A percentile compares a stretch with the other conserved stretches of the same genome.
Evolutionary conservation across 768 basidiomycete species (phyloP).

Genomic region (Royoungia palumana): DNA sequence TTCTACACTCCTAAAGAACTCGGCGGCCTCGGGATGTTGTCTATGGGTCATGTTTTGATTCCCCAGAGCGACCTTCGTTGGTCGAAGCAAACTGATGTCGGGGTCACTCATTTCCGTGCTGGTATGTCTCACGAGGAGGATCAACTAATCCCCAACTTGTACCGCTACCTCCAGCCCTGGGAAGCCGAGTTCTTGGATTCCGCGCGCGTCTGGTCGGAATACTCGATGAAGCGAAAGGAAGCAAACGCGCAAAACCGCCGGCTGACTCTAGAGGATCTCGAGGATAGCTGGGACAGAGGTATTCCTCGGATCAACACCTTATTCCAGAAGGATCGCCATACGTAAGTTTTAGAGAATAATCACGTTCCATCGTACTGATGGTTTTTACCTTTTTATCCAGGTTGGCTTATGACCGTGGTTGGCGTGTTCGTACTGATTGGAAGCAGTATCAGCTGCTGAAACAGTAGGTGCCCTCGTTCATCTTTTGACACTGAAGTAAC

Average conservation of each 20-base stretch:
- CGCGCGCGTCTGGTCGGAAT: constrained; percentile 98
- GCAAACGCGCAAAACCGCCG: constrained; percentile 99
- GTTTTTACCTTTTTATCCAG: constrained; percentile 35
- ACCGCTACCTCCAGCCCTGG: constrained; percentile 96
- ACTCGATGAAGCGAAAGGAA: constrained; percentile 99
- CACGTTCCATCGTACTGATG: not conserved
- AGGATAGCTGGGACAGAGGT: constrained; percentile 98
- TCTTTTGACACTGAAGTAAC: constrained; percentile 8
- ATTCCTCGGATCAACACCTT: constrained; percentile 98
- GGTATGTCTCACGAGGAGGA: constrained; percentile 97
- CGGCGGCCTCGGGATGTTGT: constrained; percentile 97
- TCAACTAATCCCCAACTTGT: constrained; percentile 94
- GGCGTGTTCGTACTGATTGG: constrained; percentile 98
- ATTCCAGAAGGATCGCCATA: constrained; percentile 98
- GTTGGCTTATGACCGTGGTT: constrained; percentile 96
- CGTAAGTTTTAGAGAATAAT: constrained; percentile 41
- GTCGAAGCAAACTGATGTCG: constrained; percentile 98
- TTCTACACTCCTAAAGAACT: constrained; percentile 98
- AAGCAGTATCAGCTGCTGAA: constrained; percentile 94
- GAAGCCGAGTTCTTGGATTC: constrained; percentile 97
- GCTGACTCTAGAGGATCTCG: constrained; percentile 94
- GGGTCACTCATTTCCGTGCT: constrained; percentile 98
- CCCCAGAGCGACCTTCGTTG: constrained; percentile 96
- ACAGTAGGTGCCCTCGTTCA: constrained; percentile 51
- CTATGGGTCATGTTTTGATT: constrained; percentile 98